phyloP scores from a whole-genome alignment of 495 filamentous ascomycete species.

The Aspergillus wentii region DNA sequence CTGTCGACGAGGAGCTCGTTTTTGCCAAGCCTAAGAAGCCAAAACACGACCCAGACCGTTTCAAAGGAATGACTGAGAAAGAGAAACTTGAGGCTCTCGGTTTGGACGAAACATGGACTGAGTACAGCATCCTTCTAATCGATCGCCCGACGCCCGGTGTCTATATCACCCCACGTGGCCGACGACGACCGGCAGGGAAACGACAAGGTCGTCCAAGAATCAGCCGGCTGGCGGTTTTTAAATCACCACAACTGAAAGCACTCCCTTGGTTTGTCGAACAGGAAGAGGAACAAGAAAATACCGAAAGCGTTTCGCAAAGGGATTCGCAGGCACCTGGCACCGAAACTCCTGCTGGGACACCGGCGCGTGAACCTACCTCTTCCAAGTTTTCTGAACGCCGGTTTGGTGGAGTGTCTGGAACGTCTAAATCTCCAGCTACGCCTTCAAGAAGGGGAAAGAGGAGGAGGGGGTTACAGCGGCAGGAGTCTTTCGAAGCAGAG shows the following conservation, averaged over 20 bases:
- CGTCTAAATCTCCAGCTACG: not conserved
- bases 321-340: not conserved
- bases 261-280: conserved; percentile 34
- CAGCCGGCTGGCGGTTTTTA: conserved; percentile 49
- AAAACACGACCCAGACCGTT: conserved; percentile 15
- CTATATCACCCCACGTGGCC: conserved; percentile 47
- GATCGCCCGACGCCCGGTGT: conserved; percentile 41
- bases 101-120: conserved; percentile 39
- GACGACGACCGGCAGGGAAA: conserved; percentile 36
- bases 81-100: conserved; percentile 38
- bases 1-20: not conserved
- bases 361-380: not conserved
- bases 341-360: not conserved
- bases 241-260: conserved; percentile 30
- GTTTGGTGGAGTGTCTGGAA: not conserved
- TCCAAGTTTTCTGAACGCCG: too few relatives aligned
- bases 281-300: not conserved
- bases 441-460: not conserved
- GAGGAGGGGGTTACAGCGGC: not conserved
- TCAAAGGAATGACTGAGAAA: conserved; percentile 27
- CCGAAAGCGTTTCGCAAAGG: not conserved
- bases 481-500: not conserved
- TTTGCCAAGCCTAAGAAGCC: conserved; percentile 1
- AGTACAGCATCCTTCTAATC: conserved; percentile 36
- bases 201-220: conserved; percentile 45